phyloP scores from a whole-genome alignment of 371 early-diverging fungal species.

The Apophysomyces ossiformis region DNA sequence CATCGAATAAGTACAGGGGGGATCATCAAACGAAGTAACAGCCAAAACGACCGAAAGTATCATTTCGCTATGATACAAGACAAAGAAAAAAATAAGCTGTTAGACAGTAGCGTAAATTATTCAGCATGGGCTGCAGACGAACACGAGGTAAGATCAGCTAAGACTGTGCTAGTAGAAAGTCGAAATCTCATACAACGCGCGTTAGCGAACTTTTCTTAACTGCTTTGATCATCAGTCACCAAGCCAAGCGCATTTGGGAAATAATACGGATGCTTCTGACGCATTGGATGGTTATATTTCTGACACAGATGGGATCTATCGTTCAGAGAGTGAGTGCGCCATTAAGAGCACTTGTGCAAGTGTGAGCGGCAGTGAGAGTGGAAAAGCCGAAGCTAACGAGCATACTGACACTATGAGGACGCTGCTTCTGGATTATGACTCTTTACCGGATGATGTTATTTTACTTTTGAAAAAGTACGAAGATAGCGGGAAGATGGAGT shows the following conservation, averaged over 20 bases:
- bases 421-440: slow-evolving; percentile 37
- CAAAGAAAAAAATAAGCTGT: neutral
- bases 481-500: slow-evolving; percentile 21
- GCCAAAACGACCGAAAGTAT: neutral
- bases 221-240: neutral
- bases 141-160: neutral
- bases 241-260: neutral
- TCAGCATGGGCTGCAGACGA: neutral
- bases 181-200: neutral
- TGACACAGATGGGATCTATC: slow-evolving; percentile 3
- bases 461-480: slow-evolving; percentile 29
- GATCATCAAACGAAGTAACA: neutral
- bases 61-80: neutral
- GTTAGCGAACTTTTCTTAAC: neutral
- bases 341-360: slow-evolving; percentile 20
- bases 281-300: neutral
- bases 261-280: neutral
- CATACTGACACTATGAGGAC: neutral
- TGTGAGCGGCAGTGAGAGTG: slow-evolving; percentile 7
- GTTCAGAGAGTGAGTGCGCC: slow-evolving; percentile 18
- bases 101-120: neutral
- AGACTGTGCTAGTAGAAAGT: too few relatives aligned
- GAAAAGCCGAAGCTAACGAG: neutral
- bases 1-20: slow-evolving; percentile 3
- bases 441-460: slow-evolving; percentile 35